Base-by-base conservation (phyloP, 176 grass and related monocot species). In the Pharus latifolius region DNA sequence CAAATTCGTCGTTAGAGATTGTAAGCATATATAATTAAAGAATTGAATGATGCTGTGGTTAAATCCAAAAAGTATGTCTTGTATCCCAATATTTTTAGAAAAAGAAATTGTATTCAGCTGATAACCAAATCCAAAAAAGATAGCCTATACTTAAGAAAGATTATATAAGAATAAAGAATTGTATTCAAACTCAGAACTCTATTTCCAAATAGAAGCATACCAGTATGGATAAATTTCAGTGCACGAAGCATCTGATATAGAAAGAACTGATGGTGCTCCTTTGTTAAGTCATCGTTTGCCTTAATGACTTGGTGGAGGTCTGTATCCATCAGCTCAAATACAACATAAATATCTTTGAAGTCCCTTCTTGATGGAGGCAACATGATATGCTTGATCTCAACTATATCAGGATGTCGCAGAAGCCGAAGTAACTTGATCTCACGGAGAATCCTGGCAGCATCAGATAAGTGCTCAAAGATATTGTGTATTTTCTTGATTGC, bases 281-380 rank as follows among this genome's bases (percentile, higher is more conserved):
- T 85, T 64, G 95, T 98, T 70, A 98, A 81, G 74, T 98, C 90
- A 81, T 98, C 89, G 40, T 98, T 98, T 23, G 95, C 95, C 78
- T 93, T 98, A 51, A 98, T 98, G 42, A 98, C 95, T 78, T 93
- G 95, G 87, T 98, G 90, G 43, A 98, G 87, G 61, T 98, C 95
- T 30, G 93, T 92, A 74, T 97, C 93, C 89, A 97, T 92, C 14
- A 92, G 83, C 60, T 97, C 89, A 70, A 97, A 97, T 2, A 96
- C 92, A 76, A 96, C 93, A 87, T 96, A 96, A 43, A 96, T 92
- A 87, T 96, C 93, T 73, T 87, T 96, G 69, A 96, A 96, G 48
- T 96, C 83, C 74, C 78, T 89, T 73, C 87, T 89, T 78, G 86
- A 92, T 13, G 80, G 86, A 63, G 94, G 94, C 29, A 98, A 24